These are phyloP conservation scores for Colletotrichum sp. DNA, from an alignment of 2,329 filamentous ascomycete genomes.

Conservation along the genomic window DNA sequence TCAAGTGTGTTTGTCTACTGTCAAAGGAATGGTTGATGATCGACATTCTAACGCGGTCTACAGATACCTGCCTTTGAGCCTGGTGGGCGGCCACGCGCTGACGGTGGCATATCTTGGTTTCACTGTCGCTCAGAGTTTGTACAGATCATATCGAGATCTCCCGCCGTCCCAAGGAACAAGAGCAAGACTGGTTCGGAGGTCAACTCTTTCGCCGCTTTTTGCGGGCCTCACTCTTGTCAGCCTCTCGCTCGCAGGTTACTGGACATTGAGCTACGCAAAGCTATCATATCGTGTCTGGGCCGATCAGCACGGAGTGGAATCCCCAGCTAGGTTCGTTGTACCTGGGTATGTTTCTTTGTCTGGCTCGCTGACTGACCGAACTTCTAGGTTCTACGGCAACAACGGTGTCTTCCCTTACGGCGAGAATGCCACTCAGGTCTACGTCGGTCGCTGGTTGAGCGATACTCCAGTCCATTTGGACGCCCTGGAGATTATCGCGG, in stretches of 20 bases:
- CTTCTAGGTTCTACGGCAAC: conserved; percentile 27
- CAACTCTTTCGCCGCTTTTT: conserved; percentile 40
- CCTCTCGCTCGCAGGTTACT: conserved; percentile 46
- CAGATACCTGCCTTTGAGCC: conserved; percentile 18
- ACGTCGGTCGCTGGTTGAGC: conserved; percentile 56
- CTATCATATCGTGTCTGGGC: conserved; percentile 58
- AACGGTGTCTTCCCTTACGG: conserved; percentile 41
- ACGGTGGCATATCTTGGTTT: conserved; percentile 22
- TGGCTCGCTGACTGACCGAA: neutral
- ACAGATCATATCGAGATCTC: conserved; percentile 28
- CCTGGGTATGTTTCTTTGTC: neutral
- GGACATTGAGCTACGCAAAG: conserved; percentile 45
- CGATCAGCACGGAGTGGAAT: conserved; percentile 38
- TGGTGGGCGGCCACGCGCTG: conserved; percentile 24
- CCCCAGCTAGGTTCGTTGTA: conserved; percentile 40
- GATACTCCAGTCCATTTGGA: conserved; percentile 58
- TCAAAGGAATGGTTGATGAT: neutral
- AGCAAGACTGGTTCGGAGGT: conserved; percentile 31
- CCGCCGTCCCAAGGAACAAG: conserved; percentile 40
- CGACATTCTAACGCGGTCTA: conserved; percentile 16
- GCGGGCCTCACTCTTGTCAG: conserved; percentile 49
- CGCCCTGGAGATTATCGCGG: conserved; percentile 58
- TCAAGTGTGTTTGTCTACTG: conserved; percentile 21
- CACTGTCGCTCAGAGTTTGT: conserved; percentile 26
- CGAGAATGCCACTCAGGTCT: conserved; percentile 29